A percentile compares a stretch with the other conserved stretches of the same genome.
phyloP scores from a whole-genome alignment of 1,139 yeast genomes.

The Hemisphaericaspora xylofermentans region DNA sequence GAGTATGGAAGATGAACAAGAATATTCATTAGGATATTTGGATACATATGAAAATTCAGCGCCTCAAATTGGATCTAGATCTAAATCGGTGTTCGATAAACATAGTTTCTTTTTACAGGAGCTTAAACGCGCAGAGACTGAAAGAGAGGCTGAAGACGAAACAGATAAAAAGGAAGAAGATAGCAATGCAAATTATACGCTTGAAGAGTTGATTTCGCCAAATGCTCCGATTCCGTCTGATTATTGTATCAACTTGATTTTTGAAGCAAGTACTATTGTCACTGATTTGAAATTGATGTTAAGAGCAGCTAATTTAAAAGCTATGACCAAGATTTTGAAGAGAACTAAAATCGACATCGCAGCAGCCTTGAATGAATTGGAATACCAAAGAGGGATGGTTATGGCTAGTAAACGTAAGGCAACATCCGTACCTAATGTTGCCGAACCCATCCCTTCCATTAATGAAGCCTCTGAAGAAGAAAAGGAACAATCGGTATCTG shows the following conservation, averaged over 20 bases:
- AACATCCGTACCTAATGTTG: slow-evolving; percentile 2
- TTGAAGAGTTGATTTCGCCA: slow-evolving; percentile 55
- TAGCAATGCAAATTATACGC: slow-evolving; percentile 22
- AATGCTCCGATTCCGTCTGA: slow-evolving; percentile 54
- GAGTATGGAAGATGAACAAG: slow-evolving; percentile 23
- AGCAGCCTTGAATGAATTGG: slow-evolving; percentile 20
- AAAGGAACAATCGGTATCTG: background rate
- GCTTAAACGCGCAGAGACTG: slow-evolving; percentile 11
- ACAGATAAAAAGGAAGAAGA: slow-evolving; percentile 17
- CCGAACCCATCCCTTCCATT: background rate
- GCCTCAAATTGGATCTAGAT: slow-evolving; percentile 30
- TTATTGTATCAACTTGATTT: slow-evolving; percentile 53
- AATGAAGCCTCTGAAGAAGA: background rate
- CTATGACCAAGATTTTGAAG: slow-evolving; percentile 48
- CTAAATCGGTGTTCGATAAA: slow-evolving; percentile 39
- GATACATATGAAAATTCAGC: slow-evolving; percentile 21
- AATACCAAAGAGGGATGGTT: slow-evolving; percentile 16
- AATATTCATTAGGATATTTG: slow-evolving; percentile 28
- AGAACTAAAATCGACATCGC: slow-evolving; percentile 34
- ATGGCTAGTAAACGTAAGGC: background rate
- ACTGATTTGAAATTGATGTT: slow-evolving; percentile 65
- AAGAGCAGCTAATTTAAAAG: slow-evolving; percentile 60
- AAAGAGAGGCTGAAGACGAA: slow-evolving; percentile 5
- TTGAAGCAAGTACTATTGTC: slow-evolving; percentile 58
- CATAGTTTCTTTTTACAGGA: slow-evolving; percentile 13